Evolutionary conservation across 768 basidiomycete species (phyloP).

Genomic region (Mycena haematopus): DNA sequence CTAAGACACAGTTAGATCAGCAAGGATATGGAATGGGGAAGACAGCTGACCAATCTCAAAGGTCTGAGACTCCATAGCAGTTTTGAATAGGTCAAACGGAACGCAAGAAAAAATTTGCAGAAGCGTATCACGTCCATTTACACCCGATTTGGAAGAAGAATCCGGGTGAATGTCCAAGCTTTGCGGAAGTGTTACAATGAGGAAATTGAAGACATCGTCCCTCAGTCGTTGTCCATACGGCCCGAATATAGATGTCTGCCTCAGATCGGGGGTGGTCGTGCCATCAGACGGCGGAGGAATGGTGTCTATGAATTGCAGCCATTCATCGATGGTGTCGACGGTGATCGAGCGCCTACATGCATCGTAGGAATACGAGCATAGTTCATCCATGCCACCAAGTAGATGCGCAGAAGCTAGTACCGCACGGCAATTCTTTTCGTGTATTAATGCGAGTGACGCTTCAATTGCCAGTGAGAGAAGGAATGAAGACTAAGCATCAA

Average conservation of each 20-base stretch:
- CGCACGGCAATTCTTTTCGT: slow-evolving; percentile 80
- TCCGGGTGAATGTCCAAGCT: slow-evolving; percentile 59
- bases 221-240: slow-evolving; percentile 76
- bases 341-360: slow-evolving; percentile 78
- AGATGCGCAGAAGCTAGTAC: slow-evolving; percentile 87
- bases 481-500: neutral
- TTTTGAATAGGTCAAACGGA: slow-evolving; percentile 89
- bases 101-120: slow-evolving; percentile 79
- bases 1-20: slow-evolving; percentile 44
- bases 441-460: slow-evolving; percentile 66
- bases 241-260: slow-evolving; percentile 70
- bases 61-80: slow-evolving; percentile 76
- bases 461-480: neutral
- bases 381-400: slow-evolving; percentile 86
- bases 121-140: slow-evolving; percentile 70
- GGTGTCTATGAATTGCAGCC: slow-evolving; percentile 78
- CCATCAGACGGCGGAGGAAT: slow-evolving; percentile 59
- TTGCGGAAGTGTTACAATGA: slow-evolving; percentile 76
- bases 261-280: slow-evolving; percentile 53
- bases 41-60: slow-evolving; percentile 74
- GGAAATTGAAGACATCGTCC: slow-evolving; percentile 81
- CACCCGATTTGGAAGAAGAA: slow-evolving; percentile 44
- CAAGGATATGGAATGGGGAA: slow-evolving; percentile 15
- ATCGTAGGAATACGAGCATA: slow-evolving; percentile 80
- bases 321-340: slow-evolving; percentile 74